Percentiles rank a stretch among this genome's conserved stretches.
Evolutionary conservation across 225 moss, liverwort and hornwort species (phyloP).

Genomic region (Sphagnum contortum): DNA sequence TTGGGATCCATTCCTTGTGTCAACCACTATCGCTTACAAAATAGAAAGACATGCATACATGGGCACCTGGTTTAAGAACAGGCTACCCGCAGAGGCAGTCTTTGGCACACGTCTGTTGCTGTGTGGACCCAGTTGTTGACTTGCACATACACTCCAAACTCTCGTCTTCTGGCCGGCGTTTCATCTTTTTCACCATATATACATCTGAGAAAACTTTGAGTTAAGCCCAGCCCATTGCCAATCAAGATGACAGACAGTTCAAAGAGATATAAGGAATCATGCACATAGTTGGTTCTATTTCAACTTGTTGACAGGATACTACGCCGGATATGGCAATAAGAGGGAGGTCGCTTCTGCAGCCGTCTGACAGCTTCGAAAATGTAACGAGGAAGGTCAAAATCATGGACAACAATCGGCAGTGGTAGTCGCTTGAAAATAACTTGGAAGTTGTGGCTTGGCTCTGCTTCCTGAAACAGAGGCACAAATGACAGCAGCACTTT

Average conservation of each 20-base stretch:
- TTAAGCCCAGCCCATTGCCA: conserved; percentile 18
- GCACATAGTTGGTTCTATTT: not conserved
- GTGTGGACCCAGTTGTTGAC: conserved; percentile 16
- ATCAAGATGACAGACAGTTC: not conserved
- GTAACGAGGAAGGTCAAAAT: conserved; percentile 51
- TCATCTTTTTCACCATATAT: conserved; percentile 52
- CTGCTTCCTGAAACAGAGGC: conserved; percentile 19
- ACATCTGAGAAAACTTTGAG: conserved; percentile 24
- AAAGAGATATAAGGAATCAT: no score
- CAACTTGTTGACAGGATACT: conserved; percentile 42
- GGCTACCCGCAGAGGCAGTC: conserved; percentile 72
- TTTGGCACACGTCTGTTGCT: conserved; percentile 28
- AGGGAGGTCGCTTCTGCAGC: conserved; percentile 33
- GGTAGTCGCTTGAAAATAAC: conserved; percentile 49
- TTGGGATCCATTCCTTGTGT: no score
- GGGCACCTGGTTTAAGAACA: no score
- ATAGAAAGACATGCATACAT: no score
- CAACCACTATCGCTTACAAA: no score
- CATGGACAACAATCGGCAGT: conserved; percentile 47
- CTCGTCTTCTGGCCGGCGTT: conserved; percentile 44
- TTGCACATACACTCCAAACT: conserved; percentile 60
- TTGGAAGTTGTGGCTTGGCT: conserved; percentile 33
- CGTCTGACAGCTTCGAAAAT: conserved; percentile 44
- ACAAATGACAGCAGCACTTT: not conserved
- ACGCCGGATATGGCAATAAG: conserved; percentile 60